phyloP scores from a whole-genome alignment of 208 protist genomes.

The Acanthamoeba triangularis region DNA sequence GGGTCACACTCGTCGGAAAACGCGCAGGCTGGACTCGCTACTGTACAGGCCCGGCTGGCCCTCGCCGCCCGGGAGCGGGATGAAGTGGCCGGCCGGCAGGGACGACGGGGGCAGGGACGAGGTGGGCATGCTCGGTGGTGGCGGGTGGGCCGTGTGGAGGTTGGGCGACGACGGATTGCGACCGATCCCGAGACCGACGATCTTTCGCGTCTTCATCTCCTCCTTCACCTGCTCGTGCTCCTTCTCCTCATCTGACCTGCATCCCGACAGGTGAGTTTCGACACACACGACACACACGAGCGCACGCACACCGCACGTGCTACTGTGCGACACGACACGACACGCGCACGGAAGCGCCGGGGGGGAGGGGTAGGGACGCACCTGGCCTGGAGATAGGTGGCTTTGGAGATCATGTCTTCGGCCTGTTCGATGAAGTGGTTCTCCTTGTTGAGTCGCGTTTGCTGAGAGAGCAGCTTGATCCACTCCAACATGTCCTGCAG shows the following conservation, averaged over 20 bases:
- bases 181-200: background rate
- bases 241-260: background rate
- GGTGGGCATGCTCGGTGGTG: background rate
- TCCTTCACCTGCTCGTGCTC: background rate
- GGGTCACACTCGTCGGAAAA: background rate
- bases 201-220: background rate
- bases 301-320: no score
- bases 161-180: background rate
- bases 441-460: conserved; percentile 47
- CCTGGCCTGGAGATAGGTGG: conserved; percentile 40
- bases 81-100: background rate
- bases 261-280: no score
- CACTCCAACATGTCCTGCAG: conserved; percentile 57
- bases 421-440: conserved; percentile 56
- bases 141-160: background rate
- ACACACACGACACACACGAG: no score
- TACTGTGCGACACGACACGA: no score
- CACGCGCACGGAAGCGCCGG: no score
- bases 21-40: background rate
- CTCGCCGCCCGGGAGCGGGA: background rate
- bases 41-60: background rate
- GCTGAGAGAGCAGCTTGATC: conserved; percentile 37
- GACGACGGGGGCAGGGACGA: background rate
- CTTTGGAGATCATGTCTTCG: conserved; percentile 60
- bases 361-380: no score